phyloP scores from a whole-genome alignment of 2,329 filamentous ascomycete genomes.

The Colletotrichum liaoningense region DNA sequence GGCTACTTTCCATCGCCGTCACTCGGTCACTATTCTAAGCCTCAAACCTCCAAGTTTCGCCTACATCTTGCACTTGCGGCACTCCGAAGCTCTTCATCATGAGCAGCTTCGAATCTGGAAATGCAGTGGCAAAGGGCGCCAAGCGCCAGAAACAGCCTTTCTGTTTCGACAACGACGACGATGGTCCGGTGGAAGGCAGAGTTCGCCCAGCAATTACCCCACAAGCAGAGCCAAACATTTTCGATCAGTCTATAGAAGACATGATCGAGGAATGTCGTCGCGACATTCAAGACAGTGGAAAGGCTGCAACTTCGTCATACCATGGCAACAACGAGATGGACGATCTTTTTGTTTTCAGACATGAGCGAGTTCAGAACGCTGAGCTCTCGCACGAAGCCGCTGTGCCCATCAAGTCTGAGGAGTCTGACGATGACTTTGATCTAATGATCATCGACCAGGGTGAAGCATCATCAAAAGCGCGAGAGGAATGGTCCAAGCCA shows the following conservation, averaged over 20 bases:
- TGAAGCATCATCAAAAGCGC: not conserved
- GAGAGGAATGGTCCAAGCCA: not conserved
- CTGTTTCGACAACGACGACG: not conserved
- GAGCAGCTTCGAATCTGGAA: not conserved
- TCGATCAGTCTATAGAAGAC: not conserved
- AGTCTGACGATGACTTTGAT: not conserved
- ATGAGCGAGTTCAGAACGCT: not conserved
- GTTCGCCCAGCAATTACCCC: no score
- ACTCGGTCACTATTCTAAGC: not conserved
- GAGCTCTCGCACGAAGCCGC: accelerated
- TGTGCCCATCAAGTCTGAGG: not conserved
- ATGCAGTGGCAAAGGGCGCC: not conserved
- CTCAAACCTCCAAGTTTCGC: not conserved
- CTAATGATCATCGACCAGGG: not conserved
- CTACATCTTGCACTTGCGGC: not conserved
- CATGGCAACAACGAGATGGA: not conserved
- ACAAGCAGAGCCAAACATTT: not conserved
- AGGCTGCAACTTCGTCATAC: not conserved
- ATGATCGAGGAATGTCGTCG: not conserved
- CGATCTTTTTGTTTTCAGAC: not conserved
- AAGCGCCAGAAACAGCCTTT: not conserved
- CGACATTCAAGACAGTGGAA: accelerated
- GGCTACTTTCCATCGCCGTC: not conserved
- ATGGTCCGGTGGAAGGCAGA: no score
- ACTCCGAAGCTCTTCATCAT: not conserved